Base-by-base conservation (phyloP, 805 yeast genomes). In the Wickerhamiella sorbophila region DNA sequence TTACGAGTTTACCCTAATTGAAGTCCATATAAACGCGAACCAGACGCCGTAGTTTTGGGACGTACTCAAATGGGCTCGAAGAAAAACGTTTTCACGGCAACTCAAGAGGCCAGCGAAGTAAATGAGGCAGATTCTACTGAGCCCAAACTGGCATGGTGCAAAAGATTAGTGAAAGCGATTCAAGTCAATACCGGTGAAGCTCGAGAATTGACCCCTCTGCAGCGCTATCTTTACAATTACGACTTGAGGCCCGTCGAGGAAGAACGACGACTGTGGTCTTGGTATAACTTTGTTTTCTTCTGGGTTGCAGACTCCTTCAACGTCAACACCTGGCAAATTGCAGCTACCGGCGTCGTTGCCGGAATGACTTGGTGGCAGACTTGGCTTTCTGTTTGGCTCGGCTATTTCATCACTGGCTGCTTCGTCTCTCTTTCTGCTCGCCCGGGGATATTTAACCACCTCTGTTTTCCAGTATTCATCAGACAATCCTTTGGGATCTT, bases 231-330 rank as follows among this genome's bases (percentile, higher is more conserved):
- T n/a, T n/a, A n/a, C n/a, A n/a, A n/a, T n/a, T n/a, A n/a, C 9
- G 36, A 33, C 16, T 18, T 19, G n/a, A 21, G 21, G 14, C 94
- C 94, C 0, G 85, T 84, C 3, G 88, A 83, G 55, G 69, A 61
- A 14, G 71, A 63, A 4, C 72, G 91, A 55, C 67, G 94, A 54
- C 69, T 72, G n/a, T 84, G 94, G 94, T 62, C 72, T 21, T 80
- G 91, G 88, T 75, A 66, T 59, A 81, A 83, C 59, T 84, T 64
- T 57, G 75, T 79, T 6, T 74, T 72, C 48, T 81, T 81, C 53
- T 84, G 95, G 95, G 59, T 83, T 44, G 82, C 93, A 0, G 95
- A 84, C 58, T 77, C 93, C 31, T 81, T 84, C 64, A 84, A 84
- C 60, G 74, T 84, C 57, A 82, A 81, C 56, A 82, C 95, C 5